Conservation (phyloP, 2,329 filamentous ascomycete species). For the Chaetomiaceae sp. region DNA sequence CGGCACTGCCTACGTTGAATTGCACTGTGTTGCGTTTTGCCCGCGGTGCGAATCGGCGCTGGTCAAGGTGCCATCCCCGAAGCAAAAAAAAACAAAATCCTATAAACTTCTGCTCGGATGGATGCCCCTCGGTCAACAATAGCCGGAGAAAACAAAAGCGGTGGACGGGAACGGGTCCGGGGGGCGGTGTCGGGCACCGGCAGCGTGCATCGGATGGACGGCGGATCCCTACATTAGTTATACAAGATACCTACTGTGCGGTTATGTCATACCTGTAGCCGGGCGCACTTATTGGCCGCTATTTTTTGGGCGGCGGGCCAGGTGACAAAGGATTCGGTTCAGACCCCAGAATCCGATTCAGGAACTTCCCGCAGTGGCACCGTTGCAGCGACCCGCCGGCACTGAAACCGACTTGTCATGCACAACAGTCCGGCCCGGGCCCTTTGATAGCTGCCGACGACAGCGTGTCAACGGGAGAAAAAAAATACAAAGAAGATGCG, state of each 20-base stretch:
- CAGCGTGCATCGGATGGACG: not conserved
- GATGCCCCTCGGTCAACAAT: not conserved
- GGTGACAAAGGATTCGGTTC: not conserved
- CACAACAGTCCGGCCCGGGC: not conserved
- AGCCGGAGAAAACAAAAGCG: not conserved
- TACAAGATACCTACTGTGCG: too few species aligned
- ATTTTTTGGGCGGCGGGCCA: conserved; percentile 7
- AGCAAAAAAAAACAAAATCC: too few species aligned
- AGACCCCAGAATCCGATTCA: too few species aligned
- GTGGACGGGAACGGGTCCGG: too few species aligned
- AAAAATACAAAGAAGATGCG: too few species aligned
- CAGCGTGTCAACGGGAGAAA: too few species aligned
- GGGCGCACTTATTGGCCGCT: conserved; percentile 3
- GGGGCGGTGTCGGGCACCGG: not conserved
- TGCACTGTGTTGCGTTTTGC: not conserved
- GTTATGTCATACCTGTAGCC: conserved; percentile 11
- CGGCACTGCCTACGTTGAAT: not conserved
- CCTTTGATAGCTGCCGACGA: not conserved
- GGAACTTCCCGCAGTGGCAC: not conserved
- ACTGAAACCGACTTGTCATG: too few species aligned
- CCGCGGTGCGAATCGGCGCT: too few species aligned
- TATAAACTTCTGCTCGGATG: not conserved
- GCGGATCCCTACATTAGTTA: too few species aligned
- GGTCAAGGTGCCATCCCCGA: too few species aligned
- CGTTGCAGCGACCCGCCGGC: not conserved